Percentiles rank a stretch among this genome's conserved stretches.
phyloP scores from a whole-genome alignment of 208 protist genomes.

The Plasmodiophora brassicae region DNA sequence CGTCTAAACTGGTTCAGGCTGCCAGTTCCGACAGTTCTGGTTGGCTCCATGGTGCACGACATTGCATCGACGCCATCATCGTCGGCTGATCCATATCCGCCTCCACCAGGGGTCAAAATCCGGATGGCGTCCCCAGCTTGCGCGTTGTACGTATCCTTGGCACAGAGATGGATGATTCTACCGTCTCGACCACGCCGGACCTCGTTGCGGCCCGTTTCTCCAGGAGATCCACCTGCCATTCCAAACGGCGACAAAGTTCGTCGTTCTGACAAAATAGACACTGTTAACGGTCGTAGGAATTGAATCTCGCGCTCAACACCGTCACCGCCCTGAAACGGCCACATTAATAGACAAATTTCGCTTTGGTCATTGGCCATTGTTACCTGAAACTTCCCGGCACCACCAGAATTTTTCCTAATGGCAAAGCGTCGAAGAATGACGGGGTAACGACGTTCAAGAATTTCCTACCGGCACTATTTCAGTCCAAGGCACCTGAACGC shows the following conservation, averaged over 20 bases:
- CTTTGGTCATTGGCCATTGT: not conserved
- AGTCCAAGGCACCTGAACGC: not conserved
- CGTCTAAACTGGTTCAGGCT: too few species aligned
- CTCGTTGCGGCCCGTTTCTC: constrained; percentile 64
- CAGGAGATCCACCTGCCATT: constrained; percentile 70
- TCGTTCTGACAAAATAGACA: constrained; percentile 76
- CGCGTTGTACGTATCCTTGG: constrained; percentile 58
- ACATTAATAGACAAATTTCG: not conserved
- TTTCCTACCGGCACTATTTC: not conserved
- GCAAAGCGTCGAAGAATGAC: constrained; percentile 75
- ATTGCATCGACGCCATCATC: too few species aligned
- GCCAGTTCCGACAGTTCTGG: too few species aligned
- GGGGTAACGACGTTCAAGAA: constrained; percentile 65
- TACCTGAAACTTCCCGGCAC: constrained; percentile 39
- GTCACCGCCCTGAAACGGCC: constrained; percentile 76
- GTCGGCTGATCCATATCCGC: constrained; percentile 61
- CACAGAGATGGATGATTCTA: constrained; percentile 57
- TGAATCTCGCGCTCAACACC: constrained; percentile 80
- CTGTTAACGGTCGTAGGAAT: constrained; percentile 56
- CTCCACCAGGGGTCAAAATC: constrained; percentile 70
- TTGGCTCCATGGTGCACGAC: too few species aligned
- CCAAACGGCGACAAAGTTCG: constrained; percentile 74
- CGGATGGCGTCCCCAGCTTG: constrained; percentile 56
- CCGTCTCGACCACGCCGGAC: constrained; percentile 40
- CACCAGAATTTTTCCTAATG: constrained; percentile 73